Conservation (phyloP, 1,139 yeast species). For the Saccharomyces hybrid region DNA sequence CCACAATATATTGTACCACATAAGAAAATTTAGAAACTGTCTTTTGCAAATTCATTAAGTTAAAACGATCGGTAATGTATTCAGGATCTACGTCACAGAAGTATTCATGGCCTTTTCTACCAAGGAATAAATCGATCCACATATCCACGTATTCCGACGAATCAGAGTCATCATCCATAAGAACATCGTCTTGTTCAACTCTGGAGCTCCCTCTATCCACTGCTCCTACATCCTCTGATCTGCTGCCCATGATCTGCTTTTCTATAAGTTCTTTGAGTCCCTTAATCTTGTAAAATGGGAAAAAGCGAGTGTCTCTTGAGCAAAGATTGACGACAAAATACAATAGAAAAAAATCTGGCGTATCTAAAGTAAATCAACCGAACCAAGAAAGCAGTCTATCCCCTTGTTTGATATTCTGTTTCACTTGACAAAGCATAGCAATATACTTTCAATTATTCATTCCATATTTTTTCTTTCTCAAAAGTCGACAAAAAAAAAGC, state of each 20-base stretch:
- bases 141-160: conserved; percentile 50
- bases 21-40: conserved; percentile 76
- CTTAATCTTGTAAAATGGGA: not conserved
- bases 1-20: conserved; percentile 49
- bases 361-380: not conserved
- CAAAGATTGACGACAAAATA: not conserved
- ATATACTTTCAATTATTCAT: not conserved
- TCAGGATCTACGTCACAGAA: conserved; percentile 94
- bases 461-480: not conserved
- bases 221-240: conserved; percentile 9
- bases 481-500: not conserved
- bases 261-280: not conserved
- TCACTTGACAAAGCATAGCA: not conserved
- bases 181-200: conserved; percentile 1
- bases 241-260: conserved; percentile 8
- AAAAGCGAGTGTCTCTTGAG: not conserved
- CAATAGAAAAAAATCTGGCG: not conserved
- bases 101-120: conserved; percentile 88
- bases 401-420: not conserved
- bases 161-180: conserved; percentile 20
- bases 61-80: conserved; percentile 87
- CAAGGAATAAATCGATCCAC: conserved; percentile 92
- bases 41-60: conserved; percentile 82
- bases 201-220: conserved; percentile 1
- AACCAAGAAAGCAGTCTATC: not conserved